Conservation (phyloP, 108 stramenopile genomes). For the Nitzschia putrida region DNA sequence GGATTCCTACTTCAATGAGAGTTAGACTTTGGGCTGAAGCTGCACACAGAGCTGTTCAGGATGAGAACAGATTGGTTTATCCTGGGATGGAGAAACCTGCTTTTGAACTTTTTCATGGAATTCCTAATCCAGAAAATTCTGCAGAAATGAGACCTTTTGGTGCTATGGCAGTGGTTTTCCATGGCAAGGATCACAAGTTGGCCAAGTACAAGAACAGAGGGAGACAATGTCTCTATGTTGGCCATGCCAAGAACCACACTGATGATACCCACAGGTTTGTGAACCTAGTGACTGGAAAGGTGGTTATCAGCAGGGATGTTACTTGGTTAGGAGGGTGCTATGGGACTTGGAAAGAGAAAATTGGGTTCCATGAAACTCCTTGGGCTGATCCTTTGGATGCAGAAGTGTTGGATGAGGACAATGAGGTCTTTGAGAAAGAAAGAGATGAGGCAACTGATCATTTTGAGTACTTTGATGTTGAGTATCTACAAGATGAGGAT, state of each 20-base stretch:
- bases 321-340: not conserved
- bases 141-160: conserved; percentile 4
- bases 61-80: not conserved
- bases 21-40: conserved; percentile 13
- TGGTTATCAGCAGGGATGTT: not conserved
- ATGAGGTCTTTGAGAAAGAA: not conserved
- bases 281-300: not conserved
- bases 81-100: not conserved
- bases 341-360: not conserved
- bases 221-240: conserved; percentile 1
- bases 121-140: no score
- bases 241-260: not conserved
- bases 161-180: not conserved
- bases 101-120: no score
- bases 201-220: conserved; percentile 3
- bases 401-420: no score
- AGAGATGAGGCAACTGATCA: not conserved
- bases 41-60: not conserved
- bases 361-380: no score
- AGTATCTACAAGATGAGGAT: no score
- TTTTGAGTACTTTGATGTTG: no score
- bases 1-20: not conserved
- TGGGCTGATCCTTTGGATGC: no score
- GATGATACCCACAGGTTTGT: not conserved
- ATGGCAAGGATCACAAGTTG: not conserved